Conservation (phyloP, 176 grass and related monocot genomes). For the Puya raimondii region DNA sequence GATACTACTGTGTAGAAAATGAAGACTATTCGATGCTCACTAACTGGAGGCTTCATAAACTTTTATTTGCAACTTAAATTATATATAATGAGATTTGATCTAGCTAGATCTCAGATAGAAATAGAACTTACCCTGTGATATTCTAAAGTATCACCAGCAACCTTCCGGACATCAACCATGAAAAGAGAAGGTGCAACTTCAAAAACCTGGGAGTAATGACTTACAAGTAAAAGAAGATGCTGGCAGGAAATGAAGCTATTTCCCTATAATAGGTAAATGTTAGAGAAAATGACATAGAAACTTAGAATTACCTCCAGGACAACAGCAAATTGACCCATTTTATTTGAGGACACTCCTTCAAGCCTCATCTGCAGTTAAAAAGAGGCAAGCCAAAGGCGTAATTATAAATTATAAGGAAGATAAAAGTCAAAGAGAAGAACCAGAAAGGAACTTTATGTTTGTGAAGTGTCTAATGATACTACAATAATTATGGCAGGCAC, state of each 20-base stretch:
- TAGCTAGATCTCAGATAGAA: not conserved
- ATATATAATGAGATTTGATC: no score
- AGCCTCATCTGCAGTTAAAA: constrained; percentile 54
- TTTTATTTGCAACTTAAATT: no score
- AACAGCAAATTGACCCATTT: constrained; percentile 67
- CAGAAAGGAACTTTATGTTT: no score
- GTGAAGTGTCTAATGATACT: no score
- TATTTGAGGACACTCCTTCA: constrained; percentile 54
- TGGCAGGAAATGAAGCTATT: not conserved
- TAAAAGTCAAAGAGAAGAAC: not conserved
- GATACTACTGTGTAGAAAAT: no score
- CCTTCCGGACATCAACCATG: constrained; percentile 97
- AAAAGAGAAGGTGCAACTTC: constrained; percentile 91
- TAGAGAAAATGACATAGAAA: constrained; percentile 3
- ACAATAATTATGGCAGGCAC: no score
- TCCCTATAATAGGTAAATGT: not conserved
- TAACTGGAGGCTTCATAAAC: no score
- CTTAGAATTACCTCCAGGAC: constrained; percentile 61
- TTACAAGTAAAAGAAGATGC: constrained; percentile 15
- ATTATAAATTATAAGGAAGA: not conserved
- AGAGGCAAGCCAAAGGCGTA: constrained; percentile 2
- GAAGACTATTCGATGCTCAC: no score
- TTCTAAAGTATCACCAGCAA: constrained; percentile 81
- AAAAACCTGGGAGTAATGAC: constrained; percentile 50
- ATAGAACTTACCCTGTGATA: constrained; percentile 72